Conservation (phyloP, 345 rosid species). For the Balakata baccata region DNA sequence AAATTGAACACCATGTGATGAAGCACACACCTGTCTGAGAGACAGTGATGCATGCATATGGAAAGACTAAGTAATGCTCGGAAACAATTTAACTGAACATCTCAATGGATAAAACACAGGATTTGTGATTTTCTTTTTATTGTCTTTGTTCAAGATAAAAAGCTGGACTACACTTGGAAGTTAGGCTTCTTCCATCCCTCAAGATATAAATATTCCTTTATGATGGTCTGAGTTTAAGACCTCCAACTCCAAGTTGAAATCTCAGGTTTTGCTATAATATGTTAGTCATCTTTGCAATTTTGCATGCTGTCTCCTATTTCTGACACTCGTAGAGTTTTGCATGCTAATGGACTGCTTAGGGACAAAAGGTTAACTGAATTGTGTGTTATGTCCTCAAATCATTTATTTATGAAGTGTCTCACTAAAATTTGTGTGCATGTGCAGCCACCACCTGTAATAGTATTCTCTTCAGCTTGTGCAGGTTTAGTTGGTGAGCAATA, state of each 20-base stretch:
- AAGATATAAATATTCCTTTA: neutral
- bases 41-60: neutral
- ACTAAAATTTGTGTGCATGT: slow-evolving; percentile 23
- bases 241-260: neutral
- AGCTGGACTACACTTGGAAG: neutral
- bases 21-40: neutral
- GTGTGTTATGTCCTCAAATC: neutral
- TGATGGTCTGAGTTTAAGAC: neutral
- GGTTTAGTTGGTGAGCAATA: slow-evolving; percentile 66
- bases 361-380: too few species aligned
- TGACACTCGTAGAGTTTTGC: neutral
- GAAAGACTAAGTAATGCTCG: neutral
- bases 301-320: neutral
- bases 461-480: slow-evolving; percentile 88
- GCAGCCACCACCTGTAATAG: slow-evolving; percentile 94
- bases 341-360: neutral
- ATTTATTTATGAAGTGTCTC: neutral
- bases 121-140: neutral
- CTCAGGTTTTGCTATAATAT: neutral
- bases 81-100: too few species aligned
- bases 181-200: neutral
- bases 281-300: neutral
- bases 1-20: neutral
- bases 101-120: neutral
- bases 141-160: neutral